These are phyloP conservation scores for Tubosaeta sp. DNA, from an alignment of 768 basidiomycete species.

Conservation along the genomic window DNA sequence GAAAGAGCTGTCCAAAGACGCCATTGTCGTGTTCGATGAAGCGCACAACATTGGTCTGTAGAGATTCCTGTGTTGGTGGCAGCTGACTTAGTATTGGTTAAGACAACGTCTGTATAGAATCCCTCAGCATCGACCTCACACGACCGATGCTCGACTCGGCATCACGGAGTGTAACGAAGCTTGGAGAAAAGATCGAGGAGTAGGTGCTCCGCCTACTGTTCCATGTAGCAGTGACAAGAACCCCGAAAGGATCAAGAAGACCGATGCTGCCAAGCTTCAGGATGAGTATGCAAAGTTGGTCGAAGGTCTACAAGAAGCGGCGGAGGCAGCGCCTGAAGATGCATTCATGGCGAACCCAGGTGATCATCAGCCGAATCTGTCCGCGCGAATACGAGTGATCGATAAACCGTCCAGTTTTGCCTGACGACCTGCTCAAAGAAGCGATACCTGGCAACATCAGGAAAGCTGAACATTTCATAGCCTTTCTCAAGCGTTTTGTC, in stretches of 20 bases:
- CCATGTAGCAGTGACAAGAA: slow-evolving; percentile 7
- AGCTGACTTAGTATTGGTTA: slow-evolving; percentile 2
- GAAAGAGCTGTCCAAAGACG: slow-evolving; percentile 94
- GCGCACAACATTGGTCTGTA: slow-evolving; percentile 94
- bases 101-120: slow-evolving; percentile 99
- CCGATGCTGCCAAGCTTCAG: slow-evolving; percentile 90
- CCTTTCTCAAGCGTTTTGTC: slow-evolving; percentile 95
- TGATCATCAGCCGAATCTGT: slow-evolving; percentile 29
- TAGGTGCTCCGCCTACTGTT: slow-evolving; percentile 34
- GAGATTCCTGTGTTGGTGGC: not conserved
- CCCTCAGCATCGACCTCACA: slow-evolving; percentile 93
- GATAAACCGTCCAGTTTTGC: slow-evolving; percentile 57
- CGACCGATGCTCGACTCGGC: slow-evolving; percentile 97
- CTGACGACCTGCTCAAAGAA: slow-evolving; percentile 91
- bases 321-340: slow-evolving; percentile 63
- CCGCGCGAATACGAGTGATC: not conserved
- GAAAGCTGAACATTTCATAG: slow-evolving; percentile 98
- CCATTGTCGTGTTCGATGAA: slow-evolving; percentile 98
- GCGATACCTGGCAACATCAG: slow-evolving; percentile 97
- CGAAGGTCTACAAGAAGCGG: slow-evolving; percentile 82
- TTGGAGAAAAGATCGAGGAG: slow-evolving; percentile 95
- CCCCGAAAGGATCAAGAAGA: slow-evolving; percentile 75
- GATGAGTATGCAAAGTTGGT: slow-evolving; percentile 96
- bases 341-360: slow-evolving; percentile 87
- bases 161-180: slow-evolving; percentile 75